phyloP scores from a whole-genome alignment of 2,329 filamentous ascomycete species.

The Xylaria sp. region DNA sequence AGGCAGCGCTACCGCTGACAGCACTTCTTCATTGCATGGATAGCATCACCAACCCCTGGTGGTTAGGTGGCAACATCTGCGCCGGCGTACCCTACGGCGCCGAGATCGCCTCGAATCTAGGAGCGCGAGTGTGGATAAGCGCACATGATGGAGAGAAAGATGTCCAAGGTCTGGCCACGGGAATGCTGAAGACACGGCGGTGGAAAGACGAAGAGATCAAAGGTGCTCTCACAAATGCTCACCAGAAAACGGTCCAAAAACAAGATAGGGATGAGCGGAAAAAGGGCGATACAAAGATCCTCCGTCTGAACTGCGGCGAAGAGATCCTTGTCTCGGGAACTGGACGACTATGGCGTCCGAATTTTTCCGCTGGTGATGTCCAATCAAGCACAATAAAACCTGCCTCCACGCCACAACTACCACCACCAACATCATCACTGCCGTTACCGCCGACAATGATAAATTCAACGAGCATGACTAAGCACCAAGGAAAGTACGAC shows the following conservation, averaged over 20 bases:
- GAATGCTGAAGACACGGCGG: constrained; percentile 53
- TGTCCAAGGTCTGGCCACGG: constrained; percentile 57
- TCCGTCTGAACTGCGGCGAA: constrained; percentile 51
- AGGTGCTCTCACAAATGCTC: constrained; percentile 34
- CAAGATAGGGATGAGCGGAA: constrained; percentile 23
- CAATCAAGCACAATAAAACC: neutral
- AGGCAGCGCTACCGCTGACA: constrained; percentile 65
- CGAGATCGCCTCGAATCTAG: constrained; percentile 59
- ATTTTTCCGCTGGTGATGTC: neutral
- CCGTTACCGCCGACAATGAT: neutral
- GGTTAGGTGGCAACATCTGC: constrained; percentile 64
- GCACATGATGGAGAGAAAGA: constrained; percentile 67
- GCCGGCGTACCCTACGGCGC: constrained; percentile 62
- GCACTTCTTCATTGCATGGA: constrained; percentile 70
- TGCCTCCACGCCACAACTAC: no score
- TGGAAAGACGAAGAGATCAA: constrained; percentile 54
- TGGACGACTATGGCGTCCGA: constrained; percentile 42
- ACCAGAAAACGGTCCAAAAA: constrained; percentile 22
- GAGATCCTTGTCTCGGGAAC: constrained; percentile 50
- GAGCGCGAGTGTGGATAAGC: constrained; percentile 64
- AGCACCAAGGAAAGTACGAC: neutral
- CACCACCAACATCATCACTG: neutral
- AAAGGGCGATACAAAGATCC: constrained; percentile 45
- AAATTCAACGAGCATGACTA: neutral
- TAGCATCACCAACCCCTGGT: constrained; percentile 63